Conservation (phyloP, 257 asterid species). For the Nicotiana paniculata region DNA sequence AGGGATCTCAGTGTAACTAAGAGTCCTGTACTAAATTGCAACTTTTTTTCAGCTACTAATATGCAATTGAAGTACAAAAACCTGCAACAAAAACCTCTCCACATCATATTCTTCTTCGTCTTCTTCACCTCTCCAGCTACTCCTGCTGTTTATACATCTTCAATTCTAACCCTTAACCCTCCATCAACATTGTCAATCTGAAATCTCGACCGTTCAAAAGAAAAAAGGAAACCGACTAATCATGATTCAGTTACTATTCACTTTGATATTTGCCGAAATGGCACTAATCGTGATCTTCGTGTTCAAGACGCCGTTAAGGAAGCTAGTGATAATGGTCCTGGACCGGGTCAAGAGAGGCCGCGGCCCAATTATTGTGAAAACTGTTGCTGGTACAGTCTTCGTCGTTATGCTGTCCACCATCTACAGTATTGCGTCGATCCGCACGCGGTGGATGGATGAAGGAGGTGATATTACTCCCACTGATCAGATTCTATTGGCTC, state of each 20-base stretch:
- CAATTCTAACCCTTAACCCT: too few relatives aligned
- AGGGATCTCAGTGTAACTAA: neutral
- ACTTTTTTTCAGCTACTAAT: too few relatives aligned
- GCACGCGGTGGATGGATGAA: slow-evolving; percentile 47
- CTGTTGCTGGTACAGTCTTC: slow-evolving; percentile 53
- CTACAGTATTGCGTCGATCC: slow-evolving; percentile 56
- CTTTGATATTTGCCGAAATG: slow-evolving; percentile 63
- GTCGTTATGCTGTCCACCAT: slow-evolving; percentile 55
- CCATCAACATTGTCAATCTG: neutral
- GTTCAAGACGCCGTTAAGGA: slow-evolving; percentile 82
- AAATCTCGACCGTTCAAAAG: neutral
- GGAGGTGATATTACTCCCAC: slow-evolving; percentile 70
- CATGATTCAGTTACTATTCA: slow-evolving; percentile 61
- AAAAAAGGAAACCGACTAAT: neutral
- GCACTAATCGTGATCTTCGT: slow-evolving; percentile 65
- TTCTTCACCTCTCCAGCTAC: neutral
- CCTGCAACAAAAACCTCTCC: neutral
- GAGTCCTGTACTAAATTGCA: neutral
- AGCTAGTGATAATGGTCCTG: slow-evolving; percentile 66
- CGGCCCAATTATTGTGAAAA: slow-evolving; percentile 61
- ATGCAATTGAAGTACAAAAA: neutral
- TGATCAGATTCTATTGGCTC: slow-evolving; percentile 74
- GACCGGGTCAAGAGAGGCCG: slow-evolving; percentile 84
- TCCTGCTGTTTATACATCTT: too few relatives aligned
- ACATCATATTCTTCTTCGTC: neutral